A percentile compares a stretch with the other conserved stretches of the same genome.
Conservation (phyloP, 2,329 filamentous ascomycete species). For the Microsporum audouinii region DNA sequence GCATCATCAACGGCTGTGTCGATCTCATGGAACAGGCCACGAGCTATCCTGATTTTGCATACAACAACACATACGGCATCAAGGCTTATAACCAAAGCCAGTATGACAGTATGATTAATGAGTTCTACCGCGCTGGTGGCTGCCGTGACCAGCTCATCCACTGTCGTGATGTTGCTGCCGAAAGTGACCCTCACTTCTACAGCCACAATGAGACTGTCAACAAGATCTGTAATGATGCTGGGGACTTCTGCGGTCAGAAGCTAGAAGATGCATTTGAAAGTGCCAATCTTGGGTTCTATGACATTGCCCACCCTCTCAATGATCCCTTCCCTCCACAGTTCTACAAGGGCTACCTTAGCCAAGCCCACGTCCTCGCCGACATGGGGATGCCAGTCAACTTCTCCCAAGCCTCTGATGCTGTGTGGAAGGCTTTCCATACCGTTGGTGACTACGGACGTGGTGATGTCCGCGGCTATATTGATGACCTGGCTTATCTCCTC, state of each 20-base stretch:
- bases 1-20: constrained; percentile 46
- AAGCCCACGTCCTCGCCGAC: constrained; percentile 45
- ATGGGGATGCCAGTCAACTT: constrained; percentile 52
- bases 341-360: constrained; percentile 46
- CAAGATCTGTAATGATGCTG: constrained; percentile 34
- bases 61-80: constrained; percentile 48
- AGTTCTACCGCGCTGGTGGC: constrained; percentile 36
- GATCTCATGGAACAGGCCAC: constrained; percentile 49
- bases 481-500: constrained; percentile 39
- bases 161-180: constrained; percentile 39
- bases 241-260: constrained; percentile 30
- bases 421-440: constrained; percentile 35
- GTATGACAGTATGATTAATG: constrained; percentile 5
- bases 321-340: constrained; percentile 45
- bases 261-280: constrained; percentile 38
- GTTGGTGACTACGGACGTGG: constrained; percentile 39
- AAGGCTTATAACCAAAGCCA: constrained; percentile 34
- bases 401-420: constrained; percentile 36
- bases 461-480: constrained; percentile 10
- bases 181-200: constrained; percentile 41
- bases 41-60: constrained; percentile 32
- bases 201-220: constrained; percentile 38
- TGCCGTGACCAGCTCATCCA: constrained; percentile 44
- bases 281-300: constrained; percentile 43
- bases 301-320: constrained; percentile 41